Percentiles rank a stretch among this genome's conserved stretches.
These are phyloP conservation scores for Termitomyces sp. DNA, from an alignment of 768 basidiomycete species.

Conservation along the genomic window DNA sequence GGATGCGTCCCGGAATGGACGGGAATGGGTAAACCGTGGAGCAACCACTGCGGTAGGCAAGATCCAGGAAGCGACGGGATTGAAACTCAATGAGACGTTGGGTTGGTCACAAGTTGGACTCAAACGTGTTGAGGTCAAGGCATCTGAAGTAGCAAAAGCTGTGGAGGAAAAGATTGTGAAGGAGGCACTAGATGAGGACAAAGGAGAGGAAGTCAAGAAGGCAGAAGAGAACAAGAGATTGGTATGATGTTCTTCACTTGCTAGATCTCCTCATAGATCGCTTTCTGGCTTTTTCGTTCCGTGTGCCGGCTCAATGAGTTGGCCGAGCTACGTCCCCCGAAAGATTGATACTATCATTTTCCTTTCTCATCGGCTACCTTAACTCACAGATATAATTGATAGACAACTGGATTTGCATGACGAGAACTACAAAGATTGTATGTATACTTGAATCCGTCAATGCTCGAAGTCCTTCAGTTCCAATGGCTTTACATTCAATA, in stretches of 20 bases:
- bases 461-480: slow-evolving; percentile 19
- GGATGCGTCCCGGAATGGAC: slow-evolving; percentile 42
- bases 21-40: slow-evolving; percentile 36
- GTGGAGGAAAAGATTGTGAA: slow-evolving; percentile 21
- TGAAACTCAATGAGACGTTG: slow-evolving; percentile 61
- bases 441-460: not conserved
- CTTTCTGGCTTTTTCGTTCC: not conserved
- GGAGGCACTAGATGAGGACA: slow-evolving; percentile 19
- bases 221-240: slow-evolving; percentile 9
- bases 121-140: slow-evolving; percentile 16
- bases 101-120: slow-evolving; percentile 29
- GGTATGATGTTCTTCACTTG: slow-evolving; percentile 5
- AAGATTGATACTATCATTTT: not conserved
- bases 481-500: slow-evolving; percentile 24
- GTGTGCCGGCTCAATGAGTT: not conserved
- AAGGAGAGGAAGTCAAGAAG: slow-evolving; percentile 13
- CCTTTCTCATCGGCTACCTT: not conserved
- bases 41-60: slow-evolving; percentile 42
- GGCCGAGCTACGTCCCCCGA: not conserved
- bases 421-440: not conserved
- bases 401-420: not conserved
- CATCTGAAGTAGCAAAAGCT: slow-evolving; percentile 17
- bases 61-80: slow-evolving; percentile 65
- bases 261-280: slow-evolving; percentile 5
- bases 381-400: not conserved